These are phyloP conservation scores for Auriscalpium microsporum DNA, from an alignment of 768 basidiomycete genomes.

Conservation along the genomic window DNA sequence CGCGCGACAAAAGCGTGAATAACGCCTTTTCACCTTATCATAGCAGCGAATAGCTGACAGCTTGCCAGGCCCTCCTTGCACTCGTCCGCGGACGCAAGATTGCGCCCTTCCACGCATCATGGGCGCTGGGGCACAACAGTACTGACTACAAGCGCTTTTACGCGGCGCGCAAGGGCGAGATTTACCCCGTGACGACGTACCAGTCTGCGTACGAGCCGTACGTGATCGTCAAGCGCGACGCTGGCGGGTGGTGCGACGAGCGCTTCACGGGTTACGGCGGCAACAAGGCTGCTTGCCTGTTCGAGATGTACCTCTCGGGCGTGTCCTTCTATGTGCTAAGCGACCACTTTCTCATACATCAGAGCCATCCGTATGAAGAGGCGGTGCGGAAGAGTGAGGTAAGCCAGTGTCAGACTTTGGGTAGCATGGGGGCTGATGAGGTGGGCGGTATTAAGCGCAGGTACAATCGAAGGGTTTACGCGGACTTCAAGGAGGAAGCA, in stretches of 20 bases:
- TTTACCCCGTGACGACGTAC: conserved; percentile 71
- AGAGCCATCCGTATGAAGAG: conserved; percentile 79
- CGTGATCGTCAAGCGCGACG: conserved; percentile 61
- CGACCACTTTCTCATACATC: conserved; percentile 86
- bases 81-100: conserved; percentile 51
- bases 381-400: conserved; percentile 65
- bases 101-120: conserved; percentile 70
- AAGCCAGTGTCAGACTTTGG: not conserved
- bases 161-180: conserved; percentile 47
- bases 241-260: conserved; percentile 52
- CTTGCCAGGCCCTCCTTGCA: conserved; percentile 41
- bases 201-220: conserved; percentile 87
- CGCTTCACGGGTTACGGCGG: conserved; percentile 87
- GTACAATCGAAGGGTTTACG: conserved; percentile 68
- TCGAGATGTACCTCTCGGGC: conserved; percentile 85
- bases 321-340: conserved; percentile 76
- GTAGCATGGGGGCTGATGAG: not conserved
- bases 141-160: conserved; percentile 72
- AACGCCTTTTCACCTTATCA: not conserved
- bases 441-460: conserved; percentile 39
- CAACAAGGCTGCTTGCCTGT: conserved; percentile 89
- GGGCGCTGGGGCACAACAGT: conserved; percentile 74
- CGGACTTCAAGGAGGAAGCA: conserved; percentile 70
- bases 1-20: conserved; percentile 55
- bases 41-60: too few species aligned